Evolutionary conservation across 2,329 filamentous ascomycete genomes (phyloP), one percentile per base, ranked within the genome.

Genomic region (Mycogone perniciosa): DNA sequence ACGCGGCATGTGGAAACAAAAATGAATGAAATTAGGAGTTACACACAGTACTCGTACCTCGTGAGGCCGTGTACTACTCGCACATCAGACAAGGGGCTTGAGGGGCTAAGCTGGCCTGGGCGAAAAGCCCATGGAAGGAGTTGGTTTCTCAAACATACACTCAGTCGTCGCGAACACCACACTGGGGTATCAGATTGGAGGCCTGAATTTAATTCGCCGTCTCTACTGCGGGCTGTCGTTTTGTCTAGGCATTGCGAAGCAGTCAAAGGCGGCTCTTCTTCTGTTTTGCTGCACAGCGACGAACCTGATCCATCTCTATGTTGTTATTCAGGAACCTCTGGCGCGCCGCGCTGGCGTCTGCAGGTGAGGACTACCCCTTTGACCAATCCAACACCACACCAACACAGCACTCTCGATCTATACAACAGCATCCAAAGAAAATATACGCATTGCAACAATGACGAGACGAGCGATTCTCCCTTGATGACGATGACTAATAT

Each of bases 321-420:
- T 41, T 67, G 64, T 58, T 67, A 56, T 55, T 60, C 53, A 54
- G 53, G 52, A 64, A 56, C 44, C 45, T 65, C 26, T 62, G 63
- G 62, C 64, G 58, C 50, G 54, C 58, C 20, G 62, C 56, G 57
- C 52, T 63, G 48, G 59, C 61, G 52, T 56, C 52, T 43, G 56
- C 60, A 56, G 59, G 65, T 66, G 56, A 56, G 58, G 33, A 31
- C 7, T 11, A 10, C 39, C 26, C 11, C 27, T 33, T 35, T 35
- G 33, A 3, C 30, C 41, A 33, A 8, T n/a, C 2, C 41, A 29
- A 13, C 38, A 13, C 7, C 38, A 41, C 13, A 6, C 29, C 41
- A 31, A 4, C 13, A 26, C 41, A 29, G 8, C 20, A 44, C 7
- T 29, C 20, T 31, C 29, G 13, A 20, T 20, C 26, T 34, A 26